Evolutionary conservation across 2,329 filamentous ascomycete genomes (phyloP).

Genomic region (Verticillium tricorpus): DNA sequence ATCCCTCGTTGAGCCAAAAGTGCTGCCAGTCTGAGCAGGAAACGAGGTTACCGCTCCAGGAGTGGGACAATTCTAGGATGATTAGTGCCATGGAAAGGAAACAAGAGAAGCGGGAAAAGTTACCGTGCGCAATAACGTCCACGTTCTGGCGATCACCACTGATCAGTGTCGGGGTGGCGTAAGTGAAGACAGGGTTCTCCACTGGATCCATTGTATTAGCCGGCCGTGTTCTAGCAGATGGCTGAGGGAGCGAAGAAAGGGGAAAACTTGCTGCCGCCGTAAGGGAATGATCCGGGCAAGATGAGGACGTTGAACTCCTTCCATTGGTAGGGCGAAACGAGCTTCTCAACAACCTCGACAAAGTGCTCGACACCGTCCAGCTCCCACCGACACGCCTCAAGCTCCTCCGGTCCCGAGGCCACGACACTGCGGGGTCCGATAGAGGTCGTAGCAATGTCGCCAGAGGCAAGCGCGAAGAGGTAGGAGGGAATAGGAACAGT

Average conservation of each 20-base stretch:
- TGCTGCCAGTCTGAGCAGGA: conserved; percentile 11
- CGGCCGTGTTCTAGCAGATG: neutral
- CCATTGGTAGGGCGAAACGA: conserved; percentile 87
- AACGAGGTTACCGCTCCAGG: conserved; percentile 10
- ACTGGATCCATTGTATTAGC: conserved; percentile 33
- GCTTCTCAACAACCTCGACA: conserved; percentile 76
- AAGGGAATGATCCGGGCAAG: conserved; percentile 84
- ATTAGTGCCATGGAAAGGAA: neutral
- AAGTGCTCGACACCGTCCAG: conserved; percentile 88
- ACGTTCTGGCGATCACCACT: conserved; percentile 88
- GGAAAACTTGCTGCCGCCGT: conserved; percentile 50
- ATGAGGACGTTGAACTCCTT: conserved; percentile 92
- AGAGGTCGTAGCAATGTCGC: conserved; percentile 78
- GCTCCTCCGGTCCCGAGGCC: conserved; percentile 81
- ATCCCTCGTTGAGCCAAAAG: conserved; percentile 68
- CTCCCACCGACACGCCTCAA: conserved; percentile 83
- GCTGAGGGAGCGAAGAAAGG: neutral
- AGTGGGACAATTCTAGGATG: conserved; percentile 7
- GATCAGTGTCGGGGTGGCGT: conserved; percentile 91
- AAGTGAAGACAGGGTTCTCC: conserved; percentile 94
- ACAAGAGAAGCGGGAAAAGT: conserved; percentile 17
- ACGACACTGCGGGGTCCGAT: conserved; percentile 84
- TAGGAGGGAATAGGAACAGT: conserved; percentile 91
- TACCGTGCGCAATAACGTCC: conserved; percentile 86
- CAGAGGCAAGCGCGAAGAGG: conserved; percentile 84